A percentile compares a stretch with the other conserved stretches of the same genome.
Conservation (phyloP, 1,284 basidiomycete species). For the Pseudozyma tsukubaensis region DNA sequence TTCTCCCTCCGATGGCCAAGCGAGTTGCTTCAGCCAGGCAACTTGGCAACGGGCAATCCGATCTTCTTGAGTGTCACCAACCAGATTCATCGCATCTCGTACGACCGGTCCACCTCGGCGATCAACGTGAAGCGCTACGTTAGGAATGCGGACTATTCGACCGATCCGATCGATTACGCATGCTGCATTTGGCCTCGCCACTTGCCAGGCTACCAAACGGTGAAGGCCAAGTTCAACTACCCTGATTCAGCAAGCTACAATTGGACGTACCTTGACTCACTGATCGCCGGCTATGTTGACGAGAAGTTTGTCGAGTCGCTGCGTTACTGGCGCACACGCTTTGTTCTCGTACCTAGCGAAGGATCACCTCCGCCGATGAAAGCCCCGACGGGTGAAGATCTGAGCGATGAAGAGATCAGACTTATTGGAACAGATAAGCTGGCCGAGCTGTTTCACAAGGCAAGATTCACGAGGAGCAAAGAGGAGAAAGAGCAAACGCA, state of each 20-base stretch:
- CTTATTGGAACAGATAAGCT: slow-evolving; percentile 90
- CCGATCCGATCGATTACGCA: slow-evolving; percentile 79
- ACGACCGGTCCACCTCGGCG: slow-evolving; percentile 79
- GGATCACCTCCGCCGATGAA: slow-evolving; percentile 75
- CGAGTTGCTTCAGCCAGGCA: slow-evolving; percentile 67
- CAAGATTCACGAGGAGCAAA: slow-evolving; percentile 42
- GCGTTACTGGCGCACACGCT: slow-evolving; percentile 91
- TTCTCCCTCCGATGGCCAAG: slow-evolving; percentile 60
- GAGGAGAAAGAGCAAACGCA: slow-evolving; percentile 39
- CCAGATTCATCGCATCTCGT: slow-evolving; percentile 91
- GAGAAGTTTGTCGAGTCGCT: slow-evolving; percentile 63
- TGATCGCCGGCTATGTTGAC: slow-evolving; percentile 68
- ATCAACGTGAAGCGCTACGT: slow-evolving; percentile 90
- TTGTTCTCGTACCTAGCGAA: slow-evolving; percentile 87
- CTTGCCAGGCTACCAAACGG: slow-evolving; percentile 85
- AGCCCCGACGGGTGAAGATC: slow-evolving; percentile 61
- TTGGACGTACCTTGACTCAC: slow-evolving; percentile 70
- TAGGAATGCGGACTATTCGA: slow-evolving; percentile 76
- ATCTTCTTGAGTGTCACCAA: slow-evolving; percentile 94
- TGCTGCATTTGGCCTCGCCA: slow-evolving; percentile 93
- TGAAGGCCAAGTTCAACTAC: slow-evolving; percentile 80
- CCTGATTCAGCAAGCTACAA: slow-evolving; percentile 76
- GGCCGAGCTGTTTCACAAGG: slow-evolving; percentile 79
- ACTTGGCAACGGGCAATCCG: slow-evolving; percentile 71
- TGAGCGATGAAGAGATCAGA: slow-evolving; percentile 85